A percentile compares a stretch with the other conserved stretches of the same genome.
Conservation (phyloP, 140 eudicot genomes). For the Flaveria floridana region DNA sequence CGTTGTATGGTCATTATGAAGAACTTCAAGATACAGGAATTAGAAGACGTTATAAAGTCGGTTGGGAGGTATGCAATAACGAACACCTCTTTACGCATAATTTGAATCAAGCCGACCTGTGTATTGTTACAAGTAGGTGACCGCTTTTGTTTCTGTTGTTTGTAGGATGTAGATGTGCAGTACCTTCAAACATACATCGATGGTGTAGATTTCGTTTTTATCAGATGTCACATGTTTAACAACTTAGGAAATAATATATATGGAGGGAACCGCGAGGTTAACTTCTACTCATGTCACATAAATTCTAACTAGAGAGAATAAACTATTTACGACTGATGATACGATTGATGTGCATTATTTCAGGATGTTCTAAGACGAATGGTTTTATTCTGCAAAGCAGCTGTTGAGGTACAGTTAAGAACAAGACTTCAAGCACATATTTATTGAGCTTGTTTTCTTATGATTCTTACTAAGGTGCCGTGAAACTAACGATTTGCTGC, state of each 20-base stretch:
- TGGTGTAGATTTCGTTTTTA: constrained; percentile 93
- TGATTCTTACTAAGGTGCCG: background rate
- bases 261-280: constrained; percentile 82
- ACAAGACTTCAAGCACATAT: constrained; percentile 8
- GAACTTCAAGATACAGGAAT: constrained; percentile 78
- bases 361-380: constrained; percentile 92
- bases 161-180: constrained; percentile 83
- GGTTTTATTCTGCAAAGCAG: constrained; percentile 96
- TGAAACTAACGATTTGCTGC: constrained; percentile 14
- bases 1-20: constrained; percentile 65
- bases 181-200: constrained; percentile 85
- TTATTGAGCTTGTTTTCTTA: background rate
- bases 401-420: constrained; percentile 71
- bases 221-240: constrained; percentile 62
- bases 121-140: constrained; percentile 26
- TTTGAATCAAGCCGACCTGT: background rate
- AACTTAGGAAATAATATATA: constrained; percentile 73
- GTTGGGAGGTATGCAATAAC: constrained; percentile 67
- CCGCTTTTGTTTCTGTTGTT: constrained; percentile 10
- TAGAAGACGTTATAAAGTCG: constrained; percentile 65
- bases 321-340: background rate
- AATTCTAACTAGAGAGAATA: background rate
- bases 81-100: background rate
- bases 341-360: background rate
- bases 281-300: constrained; percentile 12